phyloP scores from a whole-genome alignment of 139 green algal genomes.

The Haematococcus lacustris region DNA sequence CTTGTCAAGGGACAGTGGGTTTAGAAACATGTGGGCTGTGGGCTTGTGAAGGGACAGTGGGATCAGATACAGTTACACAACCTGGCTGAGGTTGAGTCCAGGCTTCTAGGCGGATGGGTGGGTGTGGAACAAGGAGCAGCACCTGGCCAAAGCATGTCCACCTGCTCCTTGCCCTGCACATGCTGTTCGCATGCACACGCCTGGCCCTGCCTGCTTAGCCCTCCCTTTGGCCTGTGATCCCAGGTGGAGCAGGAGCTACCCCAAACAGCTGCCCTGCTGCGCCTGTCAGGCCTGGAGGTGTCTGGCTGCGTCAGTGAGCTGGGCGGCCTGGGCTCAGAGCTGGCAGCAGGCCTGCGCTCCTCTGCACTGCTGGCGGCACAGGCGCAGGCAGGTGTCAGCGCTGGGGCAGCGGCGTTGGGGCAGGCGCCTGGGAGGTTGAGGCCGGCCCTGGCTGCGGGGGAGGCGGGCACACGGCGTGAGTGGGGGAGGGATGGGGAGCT shows the following conservation, averaged over 20 bases:
- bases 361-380: background rate
- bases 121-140: too few species aligned
- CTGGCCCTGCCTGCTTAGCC: too few species aligned
- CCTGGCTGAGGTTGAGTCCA: too few species aligned
- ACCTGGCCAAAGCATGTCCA: too few species aligned
- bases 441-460: background rate
- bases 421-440: background rate
- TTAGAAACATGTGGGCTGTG: too few species aligned
- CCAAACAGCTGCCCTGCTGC: constrained; percentile 18
- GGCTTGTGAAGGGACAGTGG: too few species aligned
- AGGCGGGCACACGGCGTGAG: background rate
- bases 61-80: too few species aligned
- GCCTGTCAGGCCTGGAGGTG: constrained; percentile 19
- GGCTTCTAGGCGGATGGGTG: too few species aligned
- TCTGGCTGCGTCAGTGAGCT: constrained; percentile 12
- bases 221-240: too few species aligned
- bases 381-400: background rate
- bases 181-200: too few species aligned
- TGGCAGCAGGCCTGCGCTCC: constrained; percentile 1
- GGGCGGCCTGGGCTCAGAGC: constrained; percentile 5
- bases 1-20: too few species aligned
- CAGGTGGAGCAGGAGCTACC: constrained; percentile 20
- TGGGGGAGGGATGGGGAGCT: background rate
- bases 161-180: too few species aligned
- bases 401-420: background rate